phyloP scores from a whole-genome alignment of 2,329 filamentous ascomycete species.

The Sarocladium strictum region DNA sequence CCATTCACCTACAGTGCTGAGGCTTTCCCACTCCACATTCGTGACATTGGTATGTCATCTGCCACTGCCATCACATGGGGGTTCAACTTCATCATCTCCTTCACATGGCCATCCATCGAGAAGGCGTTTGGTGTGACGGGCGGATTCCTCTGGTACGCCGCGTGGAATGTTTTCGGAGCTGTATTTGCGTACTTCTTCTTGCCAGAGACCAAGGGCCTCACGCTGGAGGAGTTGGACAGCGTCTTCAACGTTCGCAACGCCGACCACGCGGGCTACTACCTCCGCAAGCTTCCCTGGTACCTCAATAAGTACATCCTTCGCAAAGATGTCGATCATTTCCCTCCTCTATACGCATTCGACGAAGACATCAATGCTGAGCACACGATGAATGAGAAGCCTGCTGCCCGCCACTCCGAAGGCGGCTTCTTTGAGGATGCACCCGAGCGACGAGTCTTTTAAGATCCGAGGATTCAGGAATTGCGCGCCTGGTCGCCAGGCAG shows the following conservation, averaged over 20 bases:
- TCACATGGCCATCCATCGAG: conserved; percentile 24
- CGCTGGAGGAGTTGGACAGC: conserved; percentile 27
- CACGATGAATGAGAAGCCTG: not conserved
- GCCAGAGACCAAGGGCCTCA: conserved; percentile 29
- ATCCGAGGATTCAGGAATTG: no score
- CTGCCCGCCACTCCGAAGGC: conserved; percentile 11
- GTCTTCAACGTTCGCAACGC: conserved; percentile 26
- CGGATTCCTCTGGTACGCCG: conserved; percentile 33
- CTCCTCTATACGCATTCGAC: conserved; percentile 24
- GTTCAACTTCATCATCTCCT: conserved; percentile 32
- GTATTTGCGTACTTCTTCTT: conserved; percentile 27
- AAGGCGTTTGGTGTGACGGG: conserved; percentile 22
- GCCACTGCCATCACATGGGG: conserved; percentile 35
- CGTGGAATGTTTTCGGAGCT: conserved; percentile 28
- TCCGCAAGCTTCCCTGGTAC: conserved; percentile 26
- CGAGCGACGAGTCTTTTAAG: not conserved
- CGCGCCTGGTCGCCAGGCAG: no score
- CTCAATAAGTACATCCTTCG: conserved; percentile 23
- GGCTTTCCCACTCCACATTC: conserved; percentile 50
- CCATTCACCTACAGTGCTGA: conserved; percentile 56
- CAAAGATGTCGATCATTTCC: conserved; percentile 23
- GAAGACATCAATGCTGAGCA: conserved; percentile 11
- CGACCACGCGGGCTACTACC: conserved; percentile 25
- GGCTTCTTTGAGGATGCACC: not conserved
- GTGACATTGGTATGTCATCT: conserved; percentile 48